Base-by-base conservation (phyloP, 192 early-diverging fungal species). In the Lunasporangiospora selenospora region DNA sequence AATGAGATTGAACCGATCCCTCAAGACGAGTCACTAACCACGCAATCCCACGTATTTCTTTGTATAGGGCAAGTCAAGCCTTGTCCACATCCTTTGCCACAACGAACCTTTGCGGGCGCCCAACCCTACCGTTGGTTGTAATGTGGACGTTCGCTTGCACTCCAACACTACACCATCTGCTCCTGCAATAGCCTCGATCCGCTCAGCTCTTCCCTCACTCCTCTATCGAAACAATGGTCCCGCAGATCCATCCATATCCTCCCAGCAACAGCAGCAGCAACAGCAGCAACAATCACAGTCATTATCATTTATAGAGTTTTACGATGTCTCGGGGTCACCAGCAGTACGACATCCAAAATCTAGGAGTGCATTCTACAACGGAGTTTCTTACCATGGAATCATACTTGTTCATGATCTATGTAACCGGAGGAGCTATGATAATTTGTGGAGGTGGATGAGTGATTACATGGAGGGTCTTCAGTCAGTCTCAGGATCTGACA, bases 31-130 rank as follows among this genome's bases (percentile, higher is more conserved):
- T n/a, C n/a, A n/a, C n/a, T n/a, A n/a, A n/a, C n/a, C n/a, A n/a
- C n/a, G n/a, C n/a, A n/a, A n/a, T n/a, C n/a, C n/a, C n/a, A n/a
- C n/a, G n/a, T n/a, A n/a, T n/a, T n/a, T n/a, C n/a, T n/a, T n/a
- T n/a, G n/a, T n/a, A n/a, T 38, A 80, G 67, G 84, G 84, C 11
- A 85, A 85, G 59, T 77, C 84, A 4, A 80, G 77, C n/a, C 45
- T 84, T 13, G 77, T 84, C 3, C 79, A 85, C 45, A 65, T 80
- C 16, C 65, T 85, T 10, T 84, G 84, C 47, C 78, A 80, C 29
- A 73, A 75, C 34, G 80, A 81, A 30, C 58, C 62, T 31, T 58
- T 82, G 12, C 37, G 56, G 44, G 4, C 64, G 7, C 66, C 69
- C 3, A 53, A 61, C 6, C 69, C 65, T 11, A 85, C 84, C 8